These are phyloP conservation scores for Friedmanniomyces simplex DNA, from an alignment of 495 filamentous ascomycete species.

Conservation along the genomic window DNA sequence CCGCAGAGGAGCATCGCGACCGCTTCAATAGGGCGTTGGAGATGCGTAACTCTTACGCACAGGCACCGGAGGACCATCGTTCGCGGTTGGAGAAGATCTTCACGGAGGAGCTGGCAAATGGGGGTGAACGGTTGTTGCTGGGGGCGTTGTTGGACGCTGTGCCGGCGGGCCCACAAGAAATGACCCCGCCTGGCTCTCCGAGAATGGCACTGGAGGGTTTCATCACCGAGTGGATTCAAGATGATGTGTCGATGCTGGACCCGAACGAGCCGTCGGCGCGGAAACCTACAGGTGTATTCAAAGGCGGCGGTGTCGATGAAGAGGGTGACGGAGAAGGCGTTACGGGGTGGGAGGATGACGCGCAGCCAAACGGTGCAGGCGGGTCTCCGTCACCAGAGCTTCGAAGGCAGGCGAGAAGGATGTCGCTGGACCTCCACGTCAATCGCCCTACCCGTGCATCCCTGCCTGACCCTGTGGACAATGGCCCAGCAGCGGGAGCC, in stretches of 20 bases:
- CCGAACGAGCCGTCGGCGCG: not conserved
- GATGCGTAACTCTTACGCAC: not conserved
- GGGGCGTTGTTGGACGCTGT: not conserved
- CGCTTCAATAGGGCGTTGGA: not conserved
- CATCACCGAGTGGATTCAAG: not conserved
- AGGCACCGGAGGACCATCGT: not conserved
- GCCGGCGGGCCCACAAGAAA: not conserved
- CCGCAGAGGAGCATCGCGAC: not conserved
- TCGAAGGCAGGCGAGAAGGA: not conserved
- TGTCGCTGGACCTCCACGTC: not conserved
- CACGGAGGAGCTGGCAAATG: too few relatives aligned
- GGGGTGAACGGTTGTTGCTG: too few relatives aligned
- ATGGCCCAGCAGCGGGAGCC: not conserved
- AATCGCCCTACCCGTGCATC: not conserved
- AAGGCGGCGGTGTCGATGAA: not conserved
- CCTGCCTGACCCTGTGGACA: not conserved
- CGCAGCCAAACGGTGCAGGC: not conserved
- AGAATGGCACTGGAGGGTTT: not conserved
- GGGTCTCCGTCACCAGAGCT: not conserved
- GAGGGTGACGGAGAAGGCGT: not conserved
- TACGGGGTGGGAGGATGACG: not conserved
- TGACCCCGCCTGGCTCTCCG: not conserved
- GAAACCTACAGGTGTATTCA: not conserved
- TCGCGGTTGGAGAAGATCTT: not conserved
- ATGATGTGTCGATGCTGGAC: not conserved